Conservation (phyloP, 2,329 filamentous ascomycete species). For the Emericellopsis atlantica region DNA sequence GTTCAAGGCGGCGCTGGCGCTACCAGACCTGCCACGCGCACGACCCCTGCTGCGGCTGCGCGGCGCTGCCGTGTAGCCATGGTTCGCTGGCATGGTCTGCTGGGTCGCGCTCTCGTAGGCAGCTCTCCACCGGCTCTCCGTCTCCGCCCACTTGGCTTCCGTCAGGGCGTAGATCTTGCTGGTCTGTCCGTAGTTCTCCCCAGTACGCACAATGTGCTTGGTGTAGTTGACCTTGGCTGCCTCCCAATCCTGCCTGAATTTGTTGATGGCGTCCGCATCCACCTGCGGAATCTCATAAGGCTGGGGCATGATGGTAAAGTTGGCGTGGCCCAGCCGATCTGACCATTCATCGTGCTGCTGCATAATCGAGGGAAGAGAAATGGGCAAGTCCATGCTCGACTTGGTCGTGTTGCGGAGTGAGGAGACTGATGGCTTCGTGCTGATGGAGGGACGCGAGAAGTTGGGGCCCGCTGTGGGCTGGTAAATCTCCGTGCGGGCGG, state of each 20-base stretch:
- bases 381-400: constrained; percentile 27
- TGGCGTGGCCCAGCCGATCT: constrained; percentile 75
- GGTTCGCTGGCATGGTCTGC: constrained; percentile 28
- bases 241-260: constrained; percentile 71
- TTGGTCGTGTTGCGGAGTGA: constrained; percentile 47
- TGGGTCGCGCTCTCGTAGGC: constrained; percentile 46
- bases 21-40: constrained; percentile 7
- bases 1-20: constrained; percentile 23
- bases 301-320: constrained; percentile 76
- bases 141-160: constrained; percentile 77
- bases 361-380: constrained; percentile 50
- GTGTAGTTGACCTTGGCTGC: constrained; percentile 74
- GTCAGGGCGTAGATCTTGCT: constrained; percentile 82
- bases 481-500: constrained; percentile 24
- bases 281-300: constrained; percentile 60
- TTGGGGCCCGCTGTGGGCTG: constrained; percentile 35
- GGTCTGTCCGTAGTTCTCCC: constrained; percentile 81
- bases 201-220: constrained; percentile 76
- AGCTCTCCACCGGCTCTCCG: constrained; percentile 61
- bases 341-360: constrained; percentile 73
- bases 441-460: constrained; percentile 49
- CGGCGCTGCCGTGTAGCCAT: constrained; percentile 11
- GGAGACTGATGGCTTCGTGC: constrained; percentile 62
- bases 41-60: constrained; percentile 5
- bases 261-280: constrained; percentile 42